These are phyloP conservation scores for Lentinula edodes DNA, from an alignment of 768 basidiomycete species.

Conservation along the genomic window DNA sequence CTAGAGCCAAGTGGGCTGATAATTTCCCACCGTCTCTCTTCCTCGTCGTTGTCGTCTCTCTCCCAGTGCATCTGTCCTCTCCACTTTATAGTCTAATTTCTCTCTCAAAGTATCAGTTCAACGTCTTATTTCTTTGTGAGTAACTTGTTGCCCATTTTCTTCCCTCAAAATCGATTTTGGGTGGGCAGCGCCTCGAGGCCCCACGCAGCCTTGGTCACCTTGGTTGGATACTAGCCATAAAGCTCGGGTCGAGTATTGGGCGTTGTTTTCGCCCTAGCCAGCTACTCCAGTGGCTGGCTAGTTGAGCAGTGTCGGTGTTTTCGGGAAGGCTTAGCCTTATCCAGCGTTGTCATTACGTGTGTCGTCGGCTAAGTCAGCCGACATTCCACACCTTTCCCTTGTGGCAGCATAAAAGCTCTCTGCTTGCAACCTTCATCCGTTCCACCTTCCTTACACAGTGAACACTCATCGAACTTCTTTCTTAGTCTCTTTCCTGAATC, in stretches of 20 bases:
- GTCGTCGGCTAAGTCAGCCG: constrained; percentile 8
- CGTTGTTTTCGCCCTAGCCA: no score
- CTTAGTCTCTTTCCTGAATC: constrained; percentile 11
- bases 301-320: neutral
- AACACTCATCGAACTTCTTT: constrained; percentile 8
- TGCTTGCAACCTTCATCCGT: neutral
- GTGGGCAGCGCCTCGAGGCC: neutral
- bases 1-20: constrained; percentile 23
- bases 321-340: neutral
- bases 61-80: constrained; percentile 17
- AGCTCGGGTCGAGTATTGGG: neutral
- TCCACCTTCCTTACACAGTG: constrained; percentile 1
- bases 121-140: constrained; percentile 17
- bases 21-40: constrained; percentile 26
- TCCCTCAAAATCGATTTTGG: neutral
- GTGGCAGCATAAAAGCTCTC: constrained; percentile 13
- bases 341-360: constrained; percentile 7
- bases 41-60: constrained; percentile 17
- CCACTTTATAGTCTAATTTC: constrained; percentile 16
- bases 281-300: neutral
- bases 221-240: neutral
- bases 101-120: constrained; percentile 8
- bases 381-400: constrained; percentile 9
- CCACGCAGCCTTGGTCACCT: neutral
- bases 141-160: constrained; percentile 7